These are phyloP conservation scores for Trichoderma harzianum DNA, from an alignment of 2,329 filamentous ascomycete species.

Conservation along the genomic window DNA sequence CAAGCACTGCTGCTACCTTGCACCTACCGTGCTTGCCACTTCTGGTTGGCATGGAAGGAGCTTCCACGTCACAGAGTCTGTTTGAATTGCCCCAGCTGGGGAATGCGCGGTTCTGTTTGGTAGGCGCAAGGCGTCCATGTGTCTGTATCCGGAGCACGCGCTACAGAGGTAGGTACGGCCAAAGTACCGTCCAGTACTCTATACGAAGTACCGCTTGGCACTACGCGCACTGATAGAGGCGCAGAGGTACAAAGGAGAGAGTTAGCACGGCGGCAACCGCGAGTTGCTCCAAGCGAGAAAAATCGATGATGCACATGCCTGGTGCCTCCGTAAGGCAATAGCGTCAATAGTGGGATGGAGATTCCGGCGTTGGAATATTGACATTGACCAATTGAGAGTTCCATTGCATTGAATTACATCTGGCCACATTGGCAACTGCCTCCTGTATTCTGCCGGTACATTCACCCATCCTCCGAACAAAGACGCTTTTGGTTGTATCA, in stretches of 20 bases:
- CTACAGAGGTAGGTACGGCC: too few species aligned
- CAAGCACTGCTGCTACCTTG: conserved; percentile 1
- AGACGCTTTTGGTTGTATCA: background rate
- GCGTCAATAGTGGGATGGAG: background rate
- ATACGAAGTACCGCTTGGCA: background rate
- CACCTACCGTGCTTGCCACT: conserved; percentile 1
- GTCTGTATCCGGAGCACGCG: background rate
- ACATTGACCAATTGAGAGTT: background rate
- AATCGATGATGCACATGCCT: background rate
- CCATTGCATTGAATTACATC: background rate
- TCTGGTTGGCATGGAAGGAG: conserved; percentile 13
- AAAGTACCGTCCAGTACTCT: background rate
- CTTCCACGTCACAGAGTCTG: background rate
- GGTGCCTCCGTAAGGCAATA: background rate
- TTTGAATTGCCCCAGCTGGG: background rate
- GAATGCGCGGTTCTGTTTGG: background rate
- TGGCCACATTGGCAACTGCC: background rate
- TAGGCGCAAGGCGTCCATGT: background rate
- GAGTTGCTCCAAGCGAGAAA: background rate
- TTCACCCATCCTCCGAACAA: background rate
- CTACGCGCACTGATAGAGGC: background rate
- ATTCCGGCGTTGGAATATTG: background rate
- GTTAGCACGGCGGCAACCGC: background rate
- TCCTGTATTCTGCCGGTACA: background rate
- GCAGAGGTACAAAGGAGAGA: background rate